A percentile compares a stretch with the other conserved stretches of the same genome.
Conservation (phyloP, 768 basidiomycete species). For the Pleurotus salmoneostramineus region DNA sequence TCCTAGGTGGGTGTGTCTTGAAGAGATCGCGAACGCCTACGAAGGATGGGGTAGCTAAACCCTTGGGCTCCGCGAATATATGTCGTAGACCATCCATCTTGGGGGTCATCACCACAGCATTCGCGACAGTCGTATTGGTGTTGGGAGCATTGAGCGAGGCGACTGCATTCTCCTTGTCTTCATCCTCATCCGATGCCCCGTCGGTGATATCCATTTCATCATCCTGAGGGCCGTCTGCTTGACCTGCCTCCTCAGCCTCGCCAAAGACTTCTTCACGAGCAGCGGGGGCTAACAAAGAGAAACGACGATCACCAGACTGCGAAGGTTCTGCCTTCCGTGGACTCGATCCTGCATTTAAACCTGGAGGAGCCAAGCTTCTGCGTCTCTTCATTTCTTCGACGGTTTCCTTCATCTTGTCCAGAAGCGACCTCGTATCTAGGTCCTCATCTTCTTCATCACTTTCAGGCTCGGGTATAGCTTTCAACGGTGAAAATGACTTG, state of each 20-base stretch:
- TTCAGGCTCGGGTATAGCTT: slow-evolving; percentile 1
- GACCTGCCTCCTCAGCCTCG: slow-evolving; percentile 25
- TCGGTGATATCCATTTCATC: background rate
- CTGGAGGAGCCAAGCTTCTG: slow-evolving; percentile 27
- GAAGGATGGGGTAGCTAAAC: slow-evolving; percentile 7
- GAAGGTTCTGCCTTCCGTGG: slow-evolving; percentile 18
- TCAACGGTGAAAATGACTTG: slow-evolving; percentile 1
- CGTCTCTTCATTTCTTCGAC: slow-evolving; percentile 44
- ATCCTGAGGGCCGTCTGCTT: slow-evolving; percentile 17
- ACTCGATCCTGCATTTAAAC: background rate
- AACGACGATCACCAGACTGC: slow-evolving; percentile 9
- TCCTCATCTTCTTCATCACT: slow-evolving; percentile 26
- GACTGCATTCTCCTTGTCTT: slow-evolving; percentile 4
- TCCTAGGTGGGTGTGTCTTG: background rate
- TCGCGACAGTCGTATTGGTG: background rate
- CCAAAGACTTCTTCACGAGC: slow-evolving; percentile 10
- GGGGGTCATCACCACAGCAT: too few relatives aligned
- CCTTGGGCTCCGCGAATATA: slow-evolving; percentile 6
- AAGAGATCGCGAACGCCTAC: slow-evolving; percentile 10
- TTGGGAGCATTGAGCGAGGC: background rate
- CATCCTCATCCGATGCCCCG: background rate
- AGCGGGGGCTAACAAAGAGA: slow-evolving; percentile 22
- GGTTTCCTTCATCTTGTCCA: slow-evolving; percentile 47
- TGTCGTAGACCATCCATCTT: slow-evolving; percentile 5
- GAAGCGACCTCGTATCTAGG: slow-evolving; percentile 34